Percentiles rank a stretch among this genome's conserved stretches.
Conservation (phyloP, 2,329 filamentous ascomycete species). For the Microdochium bolleyi region DNA sequence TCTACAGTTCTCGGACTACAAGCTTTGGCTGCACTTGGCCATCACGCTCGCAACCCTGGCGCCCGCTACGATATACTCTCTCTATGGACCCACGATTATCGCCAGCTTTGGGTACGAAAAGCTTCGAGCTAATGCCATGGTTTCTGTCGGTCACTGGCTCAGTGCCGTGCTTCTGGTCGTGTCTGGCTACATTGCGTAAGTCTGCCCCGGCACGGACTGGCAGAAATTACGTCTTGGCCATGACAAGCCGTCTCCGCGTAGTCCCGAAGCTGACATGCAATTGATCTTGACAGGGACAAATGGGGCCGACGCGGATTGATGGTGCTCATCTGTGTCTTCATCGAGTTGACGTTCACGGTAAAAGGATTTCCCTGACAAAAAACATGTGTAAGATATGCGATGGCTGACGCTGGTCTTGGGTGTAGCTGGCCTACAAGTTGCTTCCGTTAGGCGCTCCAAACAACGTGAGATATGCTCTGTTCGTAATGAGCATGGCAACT, state of each 20-base stretch:
- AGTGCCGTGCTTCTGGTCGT: not conserved
- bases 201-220: not conserved
- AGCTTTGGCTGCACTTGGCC: conserved; percentile 1
- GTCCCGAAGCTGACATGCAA: no score
- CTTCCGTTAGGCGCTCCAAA: no score
- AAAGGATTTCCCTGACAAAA: no score
- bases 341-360: not conserved
- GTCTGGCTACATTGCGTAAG: not conserved
- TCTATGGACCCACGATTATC: conserved; percentile 1
- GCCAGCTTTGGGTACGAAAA: conserved; percentile 1
- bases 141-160: conserved; percentile 1
- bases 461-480: no score
- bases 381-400: no score
- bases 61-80: not conserved
- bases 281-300: not conserved
- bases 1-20: not conserved
- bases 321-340: not conserved
- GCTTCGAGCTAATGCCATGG: not conserved
- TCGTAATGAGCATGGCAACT: not conserved
- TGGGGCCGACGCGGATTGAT: not conserved
- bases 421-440: no score
- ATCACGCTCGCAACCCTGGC: not conserved
- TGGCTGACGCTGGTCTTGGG: no score
- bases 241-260: not conserved
- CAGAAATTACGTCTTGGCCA: not conserved